Evolutionary conservation across 768 basidiomycete genomes (phyloP), one percentile per base, ranked within the genome.

Genomic region (Lactarius pseudohatsudake): DNA sequence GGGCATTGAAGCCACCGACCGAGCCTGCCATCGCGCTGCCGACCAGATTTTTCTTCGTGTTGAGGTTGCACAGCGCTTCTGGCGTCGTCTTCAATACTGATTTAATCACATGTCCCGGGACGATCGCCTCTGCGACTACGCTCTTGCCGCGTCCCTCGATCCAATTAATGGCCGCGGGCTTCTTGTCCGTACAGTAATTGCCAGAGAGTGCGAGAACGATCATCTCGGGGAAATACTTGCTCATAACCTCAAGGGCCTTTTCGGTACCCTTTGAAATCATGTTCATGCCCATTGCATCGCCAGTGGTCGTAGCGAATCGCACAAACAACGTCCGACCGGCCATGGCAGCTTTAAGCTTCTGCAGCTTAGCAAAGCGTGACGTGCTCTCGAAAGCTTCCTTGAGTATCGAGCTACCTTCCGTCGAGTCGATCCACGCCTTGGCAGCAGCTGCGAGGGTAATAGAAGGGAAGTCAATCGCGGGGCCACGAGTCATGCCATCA

Each of bases 281-380:
- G 82, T 99, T 99, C 97, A 99, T 99, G 20, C 97, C 97, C 96
- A 98, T 99, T 50, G 97, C 96, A 73, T 98, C 96, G 36, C 96
- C 97, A 0, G 97, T 98, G 62, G 86, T 88, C 16, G 95, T 97
- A 65, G 91, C 91, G 74, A 99, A 98, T 57, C 97, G 86, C 28
- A 98, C 88, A 75, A 88, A 99, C 45, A 99, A 79, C 45, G 94
- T 96, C 50, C 97, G 85, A 6, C 97, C 97, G 7, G 97, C 97
- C 76, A 98, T 80, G 5, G 90, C 92, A 57, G 88, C 88, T 83
- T 96, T 96, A 72, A 98, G 80, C 63, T 82, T 83, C 77, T 90
- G 87, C 59, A 99, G 77, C 74, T 89, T 86, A 6, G 95, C 96
- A 73, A 98, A 99, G 58, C 97, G 84, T 11, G 92, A 94, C 1